Base-by-base conservation (phyloP, 345 rosid species). In the Syzygium grande region DNA sequence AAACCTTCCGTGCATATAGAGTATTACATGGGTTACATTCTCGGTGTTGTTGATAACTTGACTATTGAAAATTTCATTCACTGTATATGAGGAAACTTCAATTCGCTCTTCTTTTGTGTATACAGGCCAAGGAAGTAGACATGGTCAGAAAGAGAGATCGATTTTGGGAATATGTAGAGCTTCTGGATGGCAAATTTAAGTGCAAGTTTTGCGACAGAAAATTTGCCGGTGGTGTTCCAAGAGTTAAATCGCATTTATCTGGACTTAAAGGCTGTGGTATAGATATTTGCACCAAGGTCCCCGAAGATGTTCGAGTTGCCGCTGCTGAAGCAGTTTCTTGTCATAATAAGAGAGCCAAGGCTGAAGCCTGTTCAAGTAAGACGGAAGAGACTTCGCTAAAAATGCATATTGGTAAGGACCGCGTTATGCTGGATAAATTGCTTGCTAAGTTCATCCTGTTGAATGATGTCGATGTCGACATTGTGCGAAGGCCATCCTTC, bases 171-270 rank as follows among this genome's bases (percentile, higher is more conserved):
- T 52, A 59, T 43, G 89, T 8, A 0, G 51, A 52, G 21, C 19
- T 3, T 23, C 1, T 73, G 1, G 59, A 52, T 84, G 86, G 84
- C 23, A 29, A 7, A 15, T 52, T 30, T 29, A 46, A n/a, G 68
- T 90, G 91, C 23, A 56, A 52, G 4, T 88, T 84, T 51, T 87
- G 89, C 41, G 11, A 27, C 5, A n/a, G 11, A 30, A 14, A 16
- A 16, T 86, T 87, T 87, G 51, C 87, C 2, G 85, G 77, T 8
- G 90, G 89, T 6, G 4, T 68, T 51, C 27, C 86, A 0, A 88
- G 85, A 38, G 30, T 85, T 12, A 87, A 87, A 56, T 90, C 88
- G 0, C 90, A 89, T 86, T 68, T 90, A 9, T 85, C 90, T 5
- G 86, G 89, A 30, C n/a, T 86, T 22, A 87, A 7, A 51, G 65